These are phyloP conservation scores for Salvia rosmarinus DNA, from an alignment of 257 asterid species.

Conservation along the genomic window DNA sequence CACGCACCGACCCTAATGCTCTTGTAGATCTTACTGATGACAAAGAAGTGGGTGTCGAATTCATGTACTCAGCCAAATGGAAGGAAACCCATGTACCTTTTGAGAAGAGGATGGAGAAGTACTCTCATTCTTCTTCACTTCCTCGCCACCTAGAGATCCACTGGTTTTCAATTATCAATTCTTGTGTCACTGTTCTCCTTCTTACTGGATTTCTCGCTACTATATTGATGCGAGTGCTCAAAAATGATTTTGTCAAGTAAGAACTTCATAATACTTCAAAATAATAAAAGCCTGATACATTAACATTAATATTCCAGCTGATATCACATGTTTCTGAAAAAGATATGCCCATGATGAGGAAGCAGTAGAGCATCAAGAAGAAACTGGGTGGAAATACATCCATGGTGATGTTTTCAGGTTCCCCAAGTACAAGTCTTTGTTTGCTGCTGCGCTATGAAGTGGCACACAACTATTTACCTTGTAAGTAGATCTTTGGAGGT, in stretches of 20 bases:
- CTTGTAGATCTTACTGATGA: conserved; percentile 67
- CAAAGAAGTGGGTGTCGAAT: conserved; percentile 64
- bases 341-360: conserved; percentile 84
- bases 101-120: conserved; percentile 79
- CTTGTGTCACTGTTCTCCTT: conserved; percentile 70
- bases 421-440: conserved; percentile 61
- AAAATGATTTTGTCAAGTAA: conserved; percentile 76
- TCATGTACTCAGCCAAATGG: conserved; percentile 66
- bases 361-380: conserved; percentile 68
- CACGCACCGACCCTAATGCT: conserved; percentile 68
- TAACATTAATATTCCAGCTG: conserved; percentile 21
- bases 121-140: conserved; percentile 57
- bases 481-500: conserved; percentile 43
- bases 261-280: conserved; percentile 27
- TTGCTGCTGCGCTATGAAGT: conserved; percentile 70
- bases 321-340: conserved; percentile 20
- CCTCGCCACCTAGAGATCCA: conserved; percentile 71
- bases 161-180: conserved; percentile 76
- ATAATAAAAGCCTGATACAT: neutral
- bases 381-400: conserved; percentile 80
- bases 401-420: conserved; percentile 80
- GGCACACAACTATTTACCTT: conserved; percentile 73
- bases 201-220: conserved; percentile 71
- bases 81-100: conserved; percentile 57
- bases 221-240: conserved; percentile 70